Conservation (phyloP, 2,329 filamentous ascomycete species). For the Pseudocercospora cruenta region DNA sequence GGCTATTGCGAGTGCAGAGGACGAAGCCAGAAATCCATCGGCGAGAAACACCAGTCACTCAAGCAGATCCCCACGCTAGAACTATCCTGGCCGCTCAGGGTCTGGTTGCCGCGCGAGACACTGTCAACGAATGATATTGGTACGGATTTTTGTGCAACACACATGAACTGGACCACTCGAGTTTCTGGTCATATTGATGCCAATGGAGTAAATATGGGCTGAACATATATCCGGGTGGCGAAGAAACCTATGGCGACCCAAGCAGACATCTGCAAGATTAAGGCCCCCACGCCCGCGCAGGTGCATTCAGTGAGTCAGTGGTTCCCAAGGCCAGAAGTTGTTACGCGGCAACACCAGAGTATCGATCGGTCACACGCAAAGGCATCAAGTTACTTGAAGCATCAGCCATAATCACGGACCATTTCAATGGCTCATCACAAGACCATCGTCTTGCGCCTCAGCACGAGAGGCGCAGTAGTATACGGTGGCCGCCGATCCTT, state of each 20-base stretch:
- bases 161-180: background rate
- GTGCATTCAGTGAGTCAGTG: background rate
- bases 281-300: background rate
- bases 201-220: background rate
- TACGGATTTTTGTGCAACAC: conserved; percentile 1
- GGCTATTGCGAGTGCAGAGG: conserved; percentile 8
- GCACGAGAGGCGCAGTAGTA: too few species aligned
- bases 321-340: background rate
- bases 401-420: too few species aligned
- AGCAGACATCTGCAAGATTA: background rate
- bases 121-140: background rate
- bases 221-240: background rate
- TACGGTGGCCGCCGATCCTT: too few species aligned
- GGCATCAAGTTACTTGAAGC: too few species aligned
- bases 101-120: conserved; percentile 14
- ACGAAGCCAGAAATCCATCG: conserved; percentile 16
- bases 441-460: too few species aligned
- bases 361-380: background rate
- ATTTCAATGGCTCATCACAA: too few species aligned
- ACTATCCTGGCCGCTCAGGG: conserved; percentile 14
- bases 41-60: conserved; percentile 5
- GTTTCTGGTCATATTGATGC: background rate
- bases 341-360: background rate
- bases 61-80: conserved; percentile 20
- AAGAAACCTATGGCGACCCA: background rate